A percentile compares a stretch with the other conserved stretches of the same genome.
Conservation (phyloP, 2,329 filamentous ascomycete species). For the Trichoderma atrobrunneum region DNA sequence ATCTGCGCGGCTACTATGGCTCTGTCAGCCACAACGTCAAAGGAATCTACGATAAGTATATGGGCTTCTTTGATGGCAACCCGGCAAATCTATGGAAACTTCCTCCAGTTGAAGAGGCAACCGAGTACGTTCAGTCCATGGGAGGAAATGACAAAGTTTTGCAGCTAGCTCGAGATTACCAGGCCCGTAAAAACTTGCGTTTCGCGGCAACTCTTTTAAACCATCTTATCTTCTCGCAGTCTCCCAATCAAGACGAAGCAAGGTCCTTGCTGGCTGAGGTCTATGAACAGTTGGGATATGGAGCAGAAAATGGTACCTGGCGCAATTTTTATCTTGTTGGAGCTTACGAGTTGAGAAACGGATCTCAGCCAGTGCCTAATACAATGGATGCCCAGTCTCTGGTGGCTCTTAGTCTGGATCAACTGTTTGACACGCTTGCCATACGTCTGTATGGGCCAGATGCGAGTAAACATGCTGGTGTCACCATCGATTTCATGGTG, state of each 20-base stretch:
- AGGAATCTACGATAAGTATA: background rate
- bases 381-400: background rate
- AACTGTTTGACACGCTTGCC: background rate
- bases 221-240: background rate
- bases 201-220: background rate
- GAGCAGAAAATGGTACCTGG: background rate
- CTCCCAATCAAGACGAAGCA: background rate
- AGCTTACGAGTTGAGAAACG: background rate
- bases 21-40: background rate
- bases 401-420: background rate
- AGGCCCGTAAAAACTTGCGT: background rate
- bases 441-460: background rate
- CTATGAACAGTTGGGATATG: background rate
- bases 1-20: background rate
- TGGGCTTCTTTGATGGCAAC: background rate
- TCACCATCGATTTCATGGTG: background rate
- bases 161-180: background rate
- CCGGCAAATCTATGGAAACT: background rate
- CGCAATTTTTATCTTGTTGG: background rate
- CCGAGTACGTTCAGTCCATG: background rate
- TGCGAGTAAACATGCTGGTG: background rate
- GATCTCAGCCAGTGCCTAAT: background rate
- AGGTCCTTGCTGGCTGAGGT: background rate
- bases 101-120: background rate
- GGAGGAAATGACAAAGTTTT: background rate